These are phyloP conservation scores for Hanseniaspora valbyensis DNA, from an alignment of 805 yeast species.

Conservation along the genomic window DNA sequence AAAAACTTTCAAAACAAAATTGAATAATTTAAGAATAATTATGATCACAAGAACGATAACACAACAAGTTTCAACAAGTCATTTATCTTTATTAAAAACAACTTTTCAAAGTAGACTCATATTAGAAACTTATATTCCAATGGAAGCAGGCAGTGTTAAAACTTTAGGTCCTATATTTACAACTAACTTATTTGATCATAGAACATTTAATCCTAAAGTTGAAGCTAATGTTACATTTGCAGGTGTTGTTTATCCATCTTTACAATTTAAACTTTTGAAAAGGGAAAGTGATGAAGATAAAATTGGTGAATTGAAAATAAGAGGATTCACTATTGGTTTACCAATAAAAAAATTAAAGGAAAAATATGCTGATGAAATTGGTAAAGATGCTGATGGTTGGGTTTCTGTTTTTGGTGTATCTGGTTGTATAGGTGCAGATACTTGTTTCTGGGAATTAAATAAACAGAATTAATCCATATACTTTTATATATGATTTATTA, in stretches of 20 bases:
- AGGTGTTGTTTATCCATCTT: conserved; percentile 50
- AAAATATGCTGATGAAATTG: background rate
- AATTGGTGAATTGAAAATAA: conserved; percentile 41
- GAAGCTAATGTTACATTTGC: conserved; percentile 30
- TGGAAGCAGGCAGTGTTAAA: background rate
- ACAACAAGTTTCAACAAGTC: background rate
- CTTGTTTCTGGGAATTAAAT: conserved; percentile 9
- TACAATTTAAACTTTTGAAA: conserved; percentile 47
- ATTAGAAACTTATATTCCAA: conserved; percentile 3
- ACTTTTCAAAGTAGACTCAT: conserved; percentile 7
- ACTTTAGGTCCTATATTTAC: conserved; percentile 45
- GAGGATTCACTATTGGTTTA: conserved; percentile 62
- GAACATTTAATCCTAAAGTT: conserved; percentile 33
- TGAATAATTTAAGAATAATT: background rate
- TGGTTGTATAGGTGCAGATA: conserved; percentile 9
- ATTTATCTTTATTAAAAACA: background rate
- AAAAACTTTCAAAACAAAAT: background rate
- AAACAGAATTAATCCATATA: no score
- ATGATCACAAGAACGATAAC: background rate
- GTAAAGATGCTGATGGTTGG: conserved; percentile 3
- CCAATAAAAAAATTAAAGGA: conserved; percentile 26
- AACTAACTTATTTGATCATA: conserved; percentile 52
- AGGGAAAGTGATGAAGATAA: conserved; percentile 27
- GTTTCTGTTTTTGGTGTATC: background rate
- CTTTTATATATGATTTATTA: no score